Evolutionary conservation across 2,329 filamentous ascomycete genomes (phyloP), one percentile per base, ranked within the genome.

Genomic region (Dactylellina haptotyla): DNA sequence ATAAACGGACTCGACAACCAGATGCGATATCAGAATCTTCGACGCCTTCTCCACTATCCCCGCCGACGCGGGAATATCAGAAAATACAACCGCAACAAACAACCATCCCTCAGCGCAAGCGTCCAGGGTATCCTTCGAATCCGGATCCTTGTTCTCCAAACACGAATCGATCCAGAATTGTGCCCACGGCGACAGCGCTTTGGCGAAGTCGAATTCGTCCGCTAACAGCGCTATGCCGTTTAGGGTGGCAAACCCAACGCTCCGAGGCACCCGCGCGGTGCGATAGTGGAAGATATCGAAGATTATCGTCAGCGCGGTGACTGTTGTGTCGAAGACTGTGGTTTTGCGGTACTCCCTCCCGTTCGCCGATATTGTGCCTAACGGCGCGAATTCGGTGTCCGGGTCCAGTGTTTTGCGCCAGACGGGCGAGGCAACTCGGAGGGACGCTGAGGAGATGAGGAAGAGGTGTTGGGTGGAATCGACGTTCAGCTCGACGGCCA

Each of bases 251-350:
- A 69, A 69, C 4, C 30, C 8, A 4, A 69, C n/a, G 1, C 6
- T n/a, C 4, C 54, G 54, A 9, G 64, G 45, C 16, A 41, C 43
- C 12, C 30, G 5, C 6, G 12, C 14, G 6, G 16, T 23, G 8
- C 20, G 45, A 25, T 69, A 58, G 16, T 69, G 64, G 20, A 69
- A 43, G n/a, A 69, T 69, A 46, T 61, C 18, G 14, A 69, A 69
- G 3, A 69, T 6, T 6, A 30, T 53, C 4, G 16, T 28, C 14
- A 69, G 46, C 14, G 26, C 25, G 5, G 0, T 5, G 12, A 16
- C 3, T n/a, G 30, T 25, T 4, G 48, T 53, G 8, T 23, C 46
- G 8, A 43, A 14, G 1, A 69, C 20, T 9, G 25, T 54, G 3
- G 54, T 59, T 39, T 61, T 59, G 1, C 6, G 54, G 25, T 69